phyloP scores from a whole-genome alignment of 352 stramenopile species.

The Globisporangium solare region DNA sequence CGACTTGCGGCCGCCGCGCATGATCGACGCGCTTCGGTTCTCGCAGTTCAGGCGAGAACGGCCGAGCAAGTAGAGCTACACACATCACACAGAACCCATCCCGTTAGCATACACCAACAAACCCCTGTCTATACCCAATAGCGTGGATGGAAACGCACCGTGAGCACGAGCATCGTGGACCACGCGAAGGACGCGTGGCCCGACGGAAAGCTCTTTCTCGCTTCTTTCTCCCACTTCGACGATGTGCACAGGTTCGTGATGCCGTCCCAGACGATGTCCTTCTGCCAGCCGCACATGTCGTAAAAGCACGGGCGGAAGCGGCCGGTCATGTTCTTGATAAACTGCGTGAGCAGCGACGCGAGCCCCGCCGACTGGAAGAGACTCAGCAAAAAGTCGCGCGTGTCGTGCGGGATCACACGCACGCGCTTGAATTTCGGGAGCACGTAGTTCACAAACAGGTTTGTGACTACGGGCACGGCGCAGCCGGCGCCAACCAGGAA shows the following conservation, averaged over 20 bases:
- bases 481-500: conserved; percentile 34
- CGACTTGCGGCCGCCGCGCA: conserved; percentile 50
- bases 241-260: conserved; percentile 52
- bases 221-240: conserved; percentile 46
- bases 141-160: conserved; percentile 26
- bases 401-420: conserved; percentile 58
- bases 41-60: conserved; percentile 53
- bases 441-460: conserved; percentile 54
- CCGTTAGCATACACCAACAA: background rate
- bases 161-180: conserved; percentile 68
- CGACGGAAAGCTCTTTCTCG: conserved; percentile 66
- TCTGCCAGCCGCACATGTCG: conserved; percentile 73
- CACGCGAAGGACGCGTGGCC: conserved; percentile 73
- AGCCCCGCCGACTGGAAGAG: conserved; percentile 47
- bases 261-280: conserved; percentile 61
- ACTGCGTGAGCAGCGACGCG: conserved; percentile 56
- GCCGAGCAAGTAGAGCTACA: conserved; percentile 65
- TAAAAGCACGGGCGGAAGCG: conserved; percentile 75
- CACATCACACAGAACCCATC: conserved; percentile 1
- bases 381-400: conserved; percentile 67
- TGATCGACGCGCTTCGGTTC: conserved; percentile 39
- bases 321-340: conserved; percentile 62
- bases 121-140: background rate
- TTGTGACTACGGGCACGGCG: conserved; percentile 34
- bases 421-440: conserved; percentile 41